These are phyloP conservation scores for Cyberlindnera euphorbiiphila DNA, from an alignment of 805 yeast species.

Conservation along the genomic window DNA sequence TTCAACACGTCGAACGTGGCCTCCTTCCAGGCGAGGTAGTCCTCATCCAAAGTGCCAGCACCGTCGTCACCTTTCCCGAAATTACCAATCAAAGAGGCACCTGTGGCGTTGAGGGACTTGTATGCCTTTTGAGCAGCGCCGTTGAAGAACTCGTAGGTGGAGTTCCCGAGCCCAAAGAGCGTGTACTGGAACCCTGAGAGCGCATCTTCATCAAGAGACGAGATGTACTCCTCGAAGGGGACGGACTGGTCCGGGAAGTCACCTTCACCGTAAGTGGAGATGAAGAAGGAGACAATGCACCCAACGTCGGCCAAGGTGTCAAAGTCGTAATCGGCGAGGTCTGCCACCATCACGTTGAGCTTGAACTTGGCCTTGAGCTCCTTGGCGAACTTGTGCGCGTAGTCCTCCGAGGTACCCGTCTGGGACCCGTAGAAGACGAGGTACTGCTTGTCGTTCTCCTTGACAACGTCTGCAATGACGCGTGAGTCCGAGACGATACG, in stretches of 20 bases:
- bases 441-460: constrained; percentile 64
- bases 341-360: constrained; percentile 78
- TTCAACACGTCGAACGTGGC: constrained; percentile 61
- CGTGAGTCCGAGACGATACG: constrained; percentile 42
- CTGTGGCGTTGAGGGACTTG: constrained; percentile 50
- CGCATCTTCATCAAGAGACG: constrained; percentile 47
- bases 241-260: constrained; percentile 96
- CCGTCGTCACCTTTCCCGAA: constrained; percentile 96
- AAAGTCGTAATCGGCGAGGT: constrained; percentile 82
- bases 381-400: constrained; percentile 84
- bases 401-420: constrained; percentile 98
- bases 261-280: constrained; percentile 98
- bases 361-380: constrained; percentile 82
- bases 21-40: constrained; percentile 91
- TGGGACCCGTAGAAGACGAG: constrained; percentile 90
- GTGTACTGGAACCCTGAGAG: constrained; percentile 61
- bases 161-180: constrained; percentile 90
- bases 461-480: constrained; percentile 55
- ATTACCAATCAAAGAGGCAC: constrained; percentile 71
- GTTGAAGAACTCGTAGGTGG: constrained; percentile 90
- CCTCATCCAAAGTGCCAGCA: constrained; percentile 91
- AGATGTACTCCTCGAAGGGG: constrained; percentile 67
- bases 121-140: constrained; percentile 67
- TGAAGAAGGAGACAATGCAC: constrained; percentile 64
- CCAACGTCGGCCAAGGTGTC: constrained; percentile 68